Evolutionary conservation across 2,329 filamentous ascomycete species (phyloP), one percentile per base, ranked within the genome.

Genomic region (Massarina eburnea): DNA sequence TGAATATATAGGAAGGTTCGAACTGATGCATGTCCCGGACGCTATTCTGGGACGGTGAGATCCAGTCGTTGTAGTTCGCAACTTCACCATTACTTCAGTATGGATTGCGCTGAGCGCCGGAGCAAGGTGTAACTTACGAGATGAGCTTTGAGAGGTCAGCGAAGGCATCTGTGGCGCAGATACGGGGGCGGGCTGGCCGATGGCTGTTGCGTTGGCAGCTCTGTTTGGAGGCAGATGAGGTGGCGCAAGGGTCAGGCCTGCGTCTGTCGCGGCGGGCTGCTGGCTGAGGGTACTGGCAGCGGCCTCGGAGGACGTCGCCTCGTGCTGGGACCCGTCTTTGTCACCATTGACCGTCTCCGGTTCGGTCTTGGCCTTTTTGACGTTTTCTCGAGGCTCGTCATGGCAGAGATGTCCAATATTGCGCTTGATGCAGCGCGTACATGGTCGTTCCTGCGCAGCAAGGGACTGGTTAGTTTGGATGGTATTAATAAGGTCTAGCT

Each of bases 381-480:
- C 82, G 58, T 57, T 57, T 66, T 99, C 92, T 71, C 92, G 86
- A 58, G 91, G 92, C 74, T 97, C 94, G 73, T 99, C 94, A 76
- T 96, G 94, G 73, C 94, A 99, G 57, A 99, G 81, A 73, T 99
- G 94, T 63, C 92, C 94, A 71, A 99, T 99, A 75, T 96, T 96
- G 67, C 94, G 86, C 76, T 97, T 99, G 74, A 97, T 89, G 78
- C 94, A 99, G 75, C 94, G 84, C 64, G 90, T 92, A 81, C 94
- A 99, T 65, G 94, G 94, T 70, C 94, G 86, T 77, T 95, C 90
- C 90, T 95, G 72, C 62, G 56, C 62, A 64, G 67, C 58, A 61
- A 58, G 54, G 49, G 62, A 38, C 36, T 32, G 32, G 67, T 72
- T 55, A 72, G 70, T 55, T 54, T 54, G 63, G 57, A 65, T 59